Percentiles rank a stretch among this genome's conserved stretches.
phyloP scores from a whole-genome alignment of 495 filamentous ascomycete genomes.

The Hypoxylon lienhwacheense region DNA sequence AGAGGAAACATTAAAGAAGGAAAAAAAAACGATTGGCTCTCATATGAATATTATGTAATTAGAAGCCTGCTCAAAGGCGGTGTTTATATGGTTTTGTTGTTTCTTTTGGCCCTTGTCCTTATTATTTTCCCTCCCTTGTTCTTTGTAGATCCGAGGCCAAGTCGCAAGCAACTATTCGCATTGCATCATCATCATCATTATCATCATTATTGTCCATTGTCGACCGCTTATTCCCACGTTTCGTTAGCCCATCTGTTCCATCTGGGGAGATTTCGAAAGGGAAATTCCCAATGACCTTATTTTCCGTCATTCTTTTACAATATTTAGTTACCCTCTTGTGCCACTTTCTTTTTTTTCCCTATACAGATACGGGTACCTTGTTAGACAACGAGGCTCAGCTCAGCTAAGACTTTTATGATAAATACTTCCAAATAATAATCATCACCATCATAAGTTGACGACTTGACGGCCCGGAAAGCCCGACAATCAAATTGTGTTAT shows the following conservation, averaged over 20 bases:
- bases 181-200: constrained; percentile 25
- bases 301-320: constrained; percentile 28
- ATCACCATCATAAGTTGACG: constrained; percentile 28
- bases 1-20: neutral
- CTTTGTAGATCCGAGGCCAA: constrained; percentile 19
- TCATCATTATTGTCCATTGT: neutral
- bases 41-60: too few relatives aligned
- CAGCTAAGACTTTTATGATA: too few relatives aligned
- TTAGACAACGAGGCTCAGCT: constrained; percentile 7
- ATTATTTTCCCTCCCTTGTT: constrained; percentile 5
- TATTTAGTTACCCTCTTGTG: constrained; percentile 7
- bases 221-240: constrained; percentile 18
- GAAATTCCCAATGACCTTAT: constrained; percentile 22
- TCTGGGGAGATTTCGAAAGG: neutral
- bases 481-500: too few relatives aligned
- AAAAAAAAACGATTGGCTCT: neutral
- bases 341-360: too few relatives aligned
- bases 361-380: too few relatives aligned
- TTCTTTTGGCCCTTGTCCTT: constrained; percentile 3
- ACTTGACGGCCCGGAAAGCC: too few relatives aligned
- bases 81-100: neutral
- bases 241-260: neutral
- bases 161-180: constrained; percentile 26
- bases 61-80: constrained; percentile 3
- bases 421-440: too few relatives aligned